Percentiles rank a stretch among this genome's conserved stretches.
Conservation (phyloP, 179 eudicot genomes). For the Corrigiola litoralis region DNA sequence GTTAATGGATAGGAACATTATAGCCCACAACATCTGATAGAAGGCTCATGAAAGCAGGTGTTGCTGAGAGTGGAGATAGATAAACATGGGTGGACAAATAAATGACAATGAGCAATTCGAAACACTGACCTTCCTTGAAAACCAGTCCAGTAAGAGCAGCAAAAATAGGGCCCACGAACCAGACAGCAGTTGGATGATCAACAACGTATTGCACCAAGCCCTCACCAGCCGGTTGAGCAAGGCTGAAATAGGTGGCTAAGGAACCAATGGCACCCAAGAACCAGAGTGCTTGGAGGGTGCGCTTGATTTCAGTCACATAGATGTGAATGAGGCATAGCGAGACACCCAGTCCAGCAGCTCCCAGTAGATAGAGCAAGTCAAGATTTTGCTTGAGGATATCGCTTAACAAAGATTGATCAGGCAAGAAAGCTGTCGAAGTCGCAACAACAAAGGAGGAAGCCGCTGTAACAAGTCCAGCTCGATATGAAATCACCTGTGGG, state of each 20-base stretch:
- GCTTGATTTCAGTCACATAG: constrained; percentile 77
- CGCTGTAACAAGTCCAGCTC: constrained; percentile 78
- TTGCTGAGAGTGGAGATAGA: background rate
- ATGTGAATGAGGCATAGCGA: constrained; percentile 78
- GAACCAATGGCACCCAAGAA: constrained; percentile 72
- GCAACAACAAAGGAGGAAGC: constrained; percentile 66
- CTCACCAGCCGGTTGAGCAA: constrained; percentile 65
- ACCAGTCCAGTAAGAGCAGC: constrained; percentile 88
- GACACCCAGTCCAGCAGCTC: constrained; percentile 79
- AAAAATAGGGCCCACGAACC: constrained; percentile 89
- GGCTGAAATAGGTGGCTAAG: constrained; percentile 39
- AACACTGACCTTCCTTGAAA: constrained; percentile 77
- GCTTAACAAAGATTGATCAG: constrained; percentile 25
- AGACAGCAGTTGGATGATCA: constrained; percentile 61
- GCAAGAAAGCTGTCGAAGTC: constrained; percentile 58
- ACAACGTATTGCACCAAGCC: constrained; percentile 60
- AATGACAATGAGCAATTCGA: background rate
- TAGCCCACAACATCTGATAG: too few relatives aligned
- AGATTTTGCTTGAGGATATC: constrained; percentile 29
- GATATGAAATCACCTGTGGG: constrained; percentile 57
- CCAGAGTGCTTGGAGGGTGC: constrained; percentile 87
- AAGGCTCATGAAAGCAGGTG: background rate
- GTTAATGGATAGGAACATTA: too few relatives aligned
- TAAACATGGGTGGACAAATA: background rate
- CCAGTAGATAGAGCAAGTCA: constrained; percentile 52